Percentiles rank a stretch among this genome's conserved stretches.
These are phyloP conservation scores for Plantago rigida DNA, from an alignment of 305 asterid species.

Conservation along the genomic window DNA sequence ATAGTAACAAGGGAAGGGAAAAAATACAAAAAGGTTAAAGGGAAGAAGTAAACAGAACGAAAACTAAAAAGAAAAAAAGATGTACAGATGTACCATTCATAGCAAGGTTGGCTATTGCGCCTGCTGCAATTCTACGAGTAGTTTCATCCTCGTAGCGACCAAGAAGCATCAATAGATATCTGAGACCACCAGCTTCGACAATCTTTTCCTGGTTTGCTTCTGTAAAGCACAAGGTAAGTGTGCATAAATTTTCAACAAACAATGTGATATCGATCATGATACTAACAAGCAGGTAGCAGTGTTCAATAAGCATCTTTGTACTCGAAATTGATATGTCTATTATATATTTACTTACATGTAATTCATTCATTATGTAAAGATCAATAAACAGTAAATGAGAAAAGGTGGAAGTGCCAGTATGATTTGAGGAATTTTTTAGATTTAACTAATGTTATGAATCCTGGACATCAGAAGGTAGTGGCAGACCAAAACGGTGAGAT, in stretches of 20 bases:
- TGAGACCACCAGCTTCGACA: constrained; percentile 81
- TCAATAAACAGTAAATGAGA: too few species aligned
- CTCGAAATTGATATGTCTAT: not conserved
- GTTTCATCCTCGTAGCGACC: constrained; percentile 60
- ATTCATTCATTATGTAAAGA: not conserved
- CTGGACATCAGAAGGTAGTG: too few species aligned
- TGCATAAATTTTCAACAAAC: not conserved
- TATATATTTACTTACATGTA: not conserved
- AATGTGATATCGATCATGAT: not conserved
- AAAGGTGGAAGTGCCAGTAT: too few species aligned
- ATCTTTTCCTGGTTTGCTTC: constrained; percentile 79
- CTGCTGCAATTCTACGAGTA: constrained; percentile 77
- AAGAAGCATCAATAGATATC: constrained; percentile 58
- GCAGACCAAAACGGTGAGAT: too few species aligned
- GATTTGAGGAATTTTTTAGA: too few species aligned
- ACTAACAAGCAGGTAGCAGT: constrained; percentile 1
- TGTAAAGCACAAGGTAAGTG: constrained; percentile 22
- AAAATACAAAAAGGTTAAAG: not conserved
- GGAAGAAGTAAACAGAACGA: not conserved
- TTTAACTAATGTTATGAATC: too few species aligned
- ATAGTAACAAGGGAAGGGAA: not conserved
- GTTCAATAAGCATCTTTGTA: not conserved
- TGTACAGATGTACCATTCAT: constrained; percentile 53
- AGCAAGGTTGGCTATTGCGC: constrained; percentile 88
- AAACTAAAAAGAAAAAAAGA: not conserved